phyloP scores from a whole-genome alignment of 169 alveolate genomes.

The Toxoplasma gondii region DNA sequence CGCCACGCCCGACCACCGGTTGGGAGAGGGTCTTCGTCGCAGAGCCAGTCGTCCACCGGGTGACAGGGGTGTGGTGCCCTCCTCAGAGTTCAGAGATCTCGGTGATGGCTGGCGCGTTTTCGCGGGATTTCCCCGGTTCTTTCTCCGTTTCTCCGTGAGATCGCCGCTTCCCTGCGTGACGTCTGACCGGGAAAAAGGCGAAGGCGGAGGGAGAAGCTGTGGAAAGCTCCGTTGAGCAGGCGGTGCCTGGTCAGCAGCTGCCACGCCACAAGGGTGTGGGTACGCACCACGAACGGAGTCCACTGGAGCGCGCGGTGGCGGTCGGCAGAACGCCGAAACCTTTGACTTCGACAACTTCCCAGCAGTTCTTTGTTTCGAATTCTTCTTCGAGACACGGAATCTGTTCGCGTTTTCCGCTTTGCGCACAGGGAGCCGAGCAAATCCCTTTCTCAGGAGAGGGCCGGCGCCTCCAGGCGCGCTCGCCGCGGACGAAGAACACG shows the following conservation, averaged over 20 bases:
- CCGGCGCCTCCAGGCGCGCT: too few relatives aligned
- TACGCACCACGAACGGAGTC: not conserved
- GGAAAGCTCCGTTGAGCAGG: not conserved
- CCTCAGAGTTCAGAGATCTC: too few relatives aligned
- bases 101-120: too few relatives aligned
- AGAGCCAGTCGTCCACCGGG: not conserved
- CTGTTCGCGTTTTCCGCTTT: too few relatives aligned
- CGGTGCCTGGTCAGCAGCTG: not conserved
- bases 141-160: not conserved
- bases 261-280: not conserved
- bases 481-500: too few relatives aligned
- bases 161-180: not conserved
- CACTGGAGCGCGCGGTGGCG: conserved; percentile 9
- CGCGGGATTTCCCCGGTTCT: too few relatives aligned
- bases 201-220: not conserved
- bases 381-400: too few relatives aligned
- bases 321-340: not conserved
- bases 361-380: too few relatives aligned
- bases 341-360: too few relatives aligned
- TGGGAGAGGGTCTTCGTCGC: not conserved
- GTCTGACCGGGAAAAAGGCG: not conserved
- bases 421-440: too few relatives aligned
- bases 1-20: not conserved
- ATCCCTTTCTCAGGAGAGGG: too few relatives aligned
- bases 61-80: too few relatives aligned